Evolutionary conservation across 306 rosid species (phyloP).

Genomic region (Fragaria nilgerrensis): DNA sequence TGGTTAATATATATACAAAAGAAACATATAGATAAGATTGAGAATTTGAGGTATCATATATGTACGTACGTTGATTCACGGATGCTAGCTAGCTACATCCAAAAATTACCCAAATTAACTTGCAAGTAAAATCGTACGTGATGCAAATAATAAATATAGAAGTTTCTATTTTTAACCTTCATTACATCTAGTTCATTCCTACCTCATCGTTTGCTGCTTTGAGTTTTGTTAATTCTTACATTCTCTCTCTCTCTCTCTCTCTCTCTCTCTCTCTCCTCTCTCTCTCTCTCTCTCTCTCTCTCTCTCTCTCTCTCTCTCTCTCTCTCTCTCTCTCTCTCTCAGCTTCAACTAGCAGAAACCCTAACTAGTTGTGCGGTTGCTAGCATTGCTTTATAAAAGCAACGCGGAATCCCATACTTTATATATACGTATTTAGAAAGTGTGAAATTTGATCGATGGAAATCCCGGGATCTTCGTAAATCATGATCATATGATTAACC

Average conservation of each 20-base stretch:
- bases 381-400: neutral
- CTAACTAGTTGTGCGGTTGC: neutral
- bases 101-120: neutral
- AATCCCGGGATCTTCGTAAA: neutral
- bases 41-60: neutral
- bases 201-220: neutral
- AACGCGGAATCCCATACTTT: neutral
- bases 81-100: neutral
- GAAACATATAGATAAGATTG: neutral
- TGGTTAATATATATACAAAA: neutral
- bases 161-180: neutral
- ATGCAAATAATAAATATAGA: too few relatives aligned
- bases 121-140: neutral
- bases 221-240: too few relatives aligned
- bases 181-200: neutral
- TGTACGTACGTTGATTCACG: neutral
- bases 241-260: too few relatives aligned
- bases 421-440: neutral
- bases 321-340: too few relatives aligned
- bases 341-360: neutral
- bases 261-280: too few relatives aligned
- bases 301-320: too few relatives aligned
- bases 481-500: neutral
- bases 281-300: too few relatives aligned
- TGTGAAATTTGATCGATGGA: neutral